phyloP scores from a whole-genome alignment of 768 basidiomycete species.

The Leccinum olivaceopallidum region DNA sequence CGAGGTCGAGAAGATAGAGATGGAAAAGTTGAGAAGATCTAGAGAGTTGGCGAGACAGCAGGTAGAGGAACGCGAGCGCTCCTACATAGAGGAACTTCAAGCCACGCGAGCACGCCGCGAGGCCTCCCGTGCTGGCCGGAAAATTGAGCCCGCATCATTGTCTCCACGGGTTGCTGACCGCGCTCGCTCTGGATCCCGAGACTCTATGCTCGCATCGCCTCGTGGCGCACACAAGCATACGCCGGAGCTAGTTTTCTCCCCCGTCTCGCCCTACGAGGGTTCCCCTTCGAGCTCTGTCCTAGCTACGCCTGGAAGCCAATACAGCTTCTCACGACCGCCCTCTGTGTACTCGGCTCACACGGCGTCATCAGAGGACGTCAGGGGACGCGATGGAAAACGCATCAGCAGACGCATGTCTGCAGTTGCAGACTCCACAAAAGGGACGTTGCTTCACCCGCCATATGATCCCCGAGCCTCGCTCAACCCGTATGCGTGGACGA shows the following conservation, averaged over 20 bases:
- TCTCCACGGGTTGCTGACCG: conserved; percentile 25
- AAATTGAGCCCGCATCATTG: conserved; percentile 24
- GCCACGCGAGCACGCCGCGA: conserved; percentile 66
- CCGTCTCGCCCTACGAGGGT: conserved; percentile 38
- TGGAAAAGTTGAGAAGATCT: conserved; percentile 53
- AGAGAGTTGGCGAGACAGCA: conserved; percentile 32
- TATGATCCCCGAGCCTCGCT: conserved; percentile 32
- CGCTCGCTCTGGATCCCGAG: conserved; percentile 40
- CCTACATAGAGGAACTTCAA: conserved; percentile 58
- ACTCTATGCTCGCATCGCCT: conserved; percentile 33
- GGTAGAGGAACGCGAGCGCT: conserved; percentile 53
- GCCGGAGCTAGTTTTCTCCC: conserved; percentile 44
- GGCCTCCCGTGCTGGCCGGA: conserved; percentile 47
- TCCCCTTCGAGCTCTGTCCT: conserved; percentile 54
- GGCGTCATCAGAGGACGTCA: conserved; percentile 59
- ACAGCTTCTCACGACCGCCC: conserved; percentile 49
- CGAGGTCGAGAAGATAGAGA: conserved; percentile 46
- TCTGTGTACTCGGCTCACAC: conserved; percentile 56
- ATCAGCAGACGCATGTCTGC: conserved; percentile 44
- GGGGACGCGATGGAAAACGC: conserved; percentile 39
- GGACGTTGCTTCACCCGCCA: conserved; percentile 20
- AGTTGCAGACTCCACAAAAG: conserved; percentile 36
- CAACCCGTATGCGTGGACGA: conserved; percentile 31
- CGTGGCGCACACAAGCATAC: conserved; percentile 40
- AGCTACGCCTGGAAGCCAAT: conserved; percentile 29